phyloP scores from a whole-genome alignment of 768 basidiomycete species.

The Calocybe indica region DNA sequence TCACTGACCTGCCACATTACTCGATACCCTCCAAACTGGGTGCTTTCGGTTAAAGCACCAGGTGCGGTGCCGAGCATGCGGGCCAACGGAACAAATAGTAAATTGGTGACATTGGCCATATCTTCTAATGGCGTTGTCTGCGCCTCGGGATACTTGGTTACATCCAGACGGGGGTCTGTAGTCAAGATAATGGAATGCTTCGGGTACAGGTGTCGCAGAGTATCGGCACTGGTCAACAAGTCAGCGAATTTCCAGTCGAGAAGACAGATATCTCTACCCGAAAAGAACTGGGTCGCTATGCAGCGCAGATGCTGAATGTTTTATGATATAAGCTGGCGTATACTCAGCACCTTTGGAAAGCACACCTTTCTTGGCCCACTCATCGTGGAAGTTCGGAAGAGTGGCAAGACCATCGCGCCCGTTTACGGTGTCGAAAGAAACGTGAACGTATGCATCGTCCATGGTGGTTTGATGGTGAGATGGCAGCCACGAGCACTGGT shows the following conservation, averaged over 20 bases:
- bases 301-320: constrained; percentile 8
- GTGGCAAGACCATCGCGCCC: too few species aligned
- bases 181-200: constrained; percentile 55
- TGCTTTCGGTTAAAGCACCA: constrained; percentile 46
- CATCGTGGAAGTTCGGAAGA: too few species aligned
- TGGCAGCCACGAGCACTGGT: too few species aligned
- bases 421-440: too few species aligned
- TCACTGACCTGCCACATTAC: constrained; percentile 52
- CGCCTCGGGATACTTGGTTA: constrained; percentile 48
- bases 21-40: constrained; percentile 50
- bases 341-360: too few species aligned
- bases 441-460: too few species aligned
- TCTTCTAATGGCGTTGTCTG: constrained; percentile 37
- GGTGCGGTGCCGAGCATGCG: constrained; percentile 33
- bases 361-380: too few species aligned
- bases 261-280: too few species aligned
- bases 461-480: too few species aligned
- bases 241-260: too few species aligned
- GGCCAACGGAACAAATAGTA: constrained; percentile 42
- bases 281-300: too few species aligned
- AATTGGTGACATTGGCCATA: constrained; percentile 43
- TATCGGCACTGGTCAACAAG: constrained; percentile 25
- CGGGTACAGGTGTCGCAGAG: constrained; percentile 54
- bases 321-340: neutral
- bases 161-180: constrained; percentile 34